These are phyloP conservation scores for Skeletonema tropicum DNA, from an alignment of 108 stramenopile species.

Conservation along the genomic window DNA sequence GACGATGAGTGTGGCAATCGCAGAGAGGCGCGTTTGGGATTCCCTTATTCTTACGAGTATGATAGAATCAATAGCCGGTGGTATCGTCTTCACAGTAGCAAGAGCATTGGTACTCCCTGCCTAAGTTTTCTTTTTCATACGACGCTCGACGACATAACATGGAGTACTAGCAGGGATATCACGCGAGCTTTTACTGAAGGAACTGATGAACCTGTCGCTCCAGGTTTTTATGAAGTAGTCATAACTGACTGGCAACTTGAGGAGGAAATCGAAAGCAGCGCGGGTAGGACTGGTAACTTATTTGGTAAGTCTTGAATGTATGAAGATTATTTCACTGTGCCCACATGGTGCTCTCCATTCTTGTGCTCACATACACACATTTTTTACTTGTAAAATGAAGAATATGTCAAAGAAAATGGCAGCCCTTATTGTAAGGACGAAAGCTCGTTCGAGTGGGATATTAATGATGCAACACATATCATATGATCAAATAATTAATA, in stretches of 20 bases:
- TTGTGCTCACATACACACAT: too few relatives aligned
- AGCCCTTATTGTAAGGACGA: background rate
- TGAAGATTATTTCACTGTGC: too few relatives aligned
- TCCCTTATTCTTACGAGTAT: slow-evolving; percentile 39
- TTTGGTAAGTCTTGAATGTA: background rate
- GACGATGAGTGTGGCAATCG: slow-evolving; percentile 17
- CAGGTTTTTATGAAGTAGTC: background rate
- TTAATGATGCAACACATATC: slow-evolving; percentile 12
- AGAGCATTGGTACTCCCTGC: slow-evolving; percentile 32
- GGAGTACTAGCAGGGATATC: background rate
- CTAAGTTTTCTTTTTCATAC: background rate
- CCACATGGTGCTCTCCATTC: too few relatives aligned
- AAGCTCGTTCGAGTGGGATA: background rate
- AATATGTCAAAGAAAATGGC: background rate
- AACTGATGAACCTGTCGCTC: too few relatives aligned
- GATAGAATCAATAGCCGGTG: slow-evolving; percentile 20
- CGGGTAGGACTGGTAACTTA: slow-evolving; percentile 5
- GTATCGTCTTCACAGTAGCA: slow-evolving; percentile 18
- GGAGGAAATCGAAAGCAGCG: background rate
- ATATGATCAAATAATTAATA: background rate
- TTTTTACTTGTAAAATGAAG: too few relatives aligned
- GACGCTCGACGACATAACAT: background rate
- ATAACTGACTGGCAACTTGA: background rate
- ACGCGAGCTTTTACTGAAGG: background rate
- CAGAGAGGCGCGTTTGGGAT: slow-evolving; percentile 22